Conservation (phyloP, 2,329 filamentous ascomycete species). For the Diaporthe citriasiana region DNA sequence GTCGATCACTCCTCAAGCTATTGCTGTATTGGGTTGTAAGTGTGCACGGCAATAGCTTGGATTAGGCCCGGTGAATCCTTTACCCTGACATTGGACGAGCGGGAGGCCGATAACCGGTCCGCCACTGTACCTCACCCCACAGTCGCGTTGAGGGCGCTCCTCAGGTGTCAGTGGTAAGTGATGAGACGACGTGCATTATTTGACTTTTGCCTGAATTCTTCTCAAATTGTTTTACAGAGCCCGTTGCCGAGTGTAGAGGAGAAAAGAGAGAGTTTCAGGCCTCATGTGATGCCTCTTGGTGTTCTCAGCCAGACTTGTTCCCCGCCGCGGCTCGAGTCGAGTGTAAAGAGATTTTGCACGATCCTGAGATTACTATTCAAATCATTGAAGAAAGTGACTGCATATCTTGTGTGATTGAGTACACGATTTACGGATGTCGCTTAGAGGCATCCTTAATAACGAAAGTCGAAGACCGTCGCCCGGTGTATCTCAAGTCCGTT, state of each 20-base stretch:
- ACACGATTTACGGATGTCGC: too few relatives aligned
- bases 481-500: constrained; percentile 22
- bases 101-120: constrained; percentile 1
- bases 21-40: not conserved
- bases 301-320: too few relatives aligned
- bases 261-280: too few relatives aligned
- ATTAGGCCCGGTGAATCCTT: constrained; percentile 5
- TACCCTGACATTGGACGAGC: not conserved
- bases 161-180: not conserved
- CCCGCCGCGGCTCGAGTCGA: not conserved
- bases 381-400: not conserved
- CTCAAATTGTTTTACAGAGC: not conserved
- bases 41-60: not conserved
- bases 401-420: too few relatives aligned
- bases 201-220: not conserved
- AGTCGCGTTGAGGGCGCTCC: not conserved
- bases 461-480: not conserved
- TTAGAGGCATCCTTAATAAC: too few relatives aligned
- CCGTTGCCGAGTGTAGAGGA: too few relatives aligned
- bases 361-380: not conserved
- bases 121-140: not conserved
- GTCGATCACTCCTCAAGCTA: not conserved
- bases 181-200: not conserved
- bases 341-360: not conserved
- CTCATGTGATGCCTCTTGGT: too few relatives aligned